Base-by-base conservation (phyloP, 2,329 filamentous ascomycete species). In the Aspergillus oerlinghausenensis region DNA sequence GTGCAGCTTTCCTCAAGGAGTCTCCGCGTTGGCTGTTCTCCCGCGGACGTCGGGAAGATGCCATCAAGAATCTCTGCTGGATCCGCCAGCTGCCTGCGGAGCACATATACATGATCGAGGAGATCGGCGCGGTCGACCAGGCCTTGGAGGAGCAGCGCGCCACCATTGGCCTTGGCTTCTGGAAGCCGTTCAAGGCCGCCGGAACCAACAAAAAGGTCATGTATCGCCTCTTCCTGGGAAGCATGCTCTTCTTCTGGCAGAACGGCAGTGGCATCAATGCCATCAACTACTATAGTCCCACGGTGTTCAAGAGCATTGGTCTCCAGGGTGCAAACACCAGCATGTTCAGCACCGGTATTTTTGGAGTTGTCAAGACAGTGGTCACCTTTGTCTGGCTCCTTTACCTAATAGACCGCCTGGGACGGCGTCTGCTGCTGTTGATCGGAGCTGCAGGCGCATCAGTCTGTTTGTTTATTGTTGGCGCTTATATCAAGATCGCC, bases 201-300 rank as follows among this genome's bases (percentile, higher is more conserved):
- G 77, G 81, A 56, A 80, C 78, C 63, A 75, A 83, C 62, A 78
- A 75, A 56, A 82, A 81, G 66, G 81, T 89, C 26, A 84, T 84
- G 62, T 90, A 85, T 78, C 84, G 89, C 45, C 86, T 93, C 73
- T 83, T 90, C 70, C 80, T 92, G 10, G 89, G 89, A 49, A 82
- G 83, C 55, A 82, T 89, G 66, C 79, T 93, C 21, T 92, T 92
- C 78, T 77, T 92, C 53, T 91, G 86, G 81, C 89, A 93, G 73
- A 93, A 93, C 65, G 86, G 86, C 51, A 81, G 77, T 3, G 88
- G 88, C 2, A 91, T 91, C 76, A 91, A 91, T 63, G 88, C 88
- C 21, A 87, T 89, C 76, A 91, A 90, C 77, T 91, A 90, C 75
- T 90, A 88, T 72, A 81, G 78, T 1, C 87, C 88, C 0, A 87